Evolutionary conservation across 768 basidiomycete genomes (phyloP).

Genomic region (Agrocybe praecox): DNA sequence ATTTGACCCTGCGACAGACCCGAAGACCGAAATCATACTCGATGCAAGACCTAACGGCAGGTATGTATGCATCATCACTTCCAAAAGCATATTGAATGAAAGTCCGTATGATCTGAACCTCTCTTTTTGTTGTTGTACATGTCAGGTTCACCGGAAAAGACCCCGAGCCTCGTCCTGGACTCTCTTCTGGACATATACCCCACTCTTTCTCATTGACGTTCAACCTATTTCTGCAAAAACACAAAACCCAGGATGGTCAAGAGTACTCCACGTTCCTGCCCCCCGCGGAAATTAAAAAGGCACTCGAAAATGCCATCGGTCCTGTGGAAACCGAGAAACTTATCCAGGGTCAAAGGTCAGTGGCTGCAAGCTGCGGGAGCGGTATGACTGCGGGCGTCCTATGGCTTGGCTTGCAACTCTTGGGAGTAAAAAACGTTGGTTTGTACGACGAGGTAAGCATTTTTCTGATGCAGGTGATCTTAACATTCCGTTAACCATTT

Average conservation of each 20-base stretch:
- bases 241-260: conserved; percentile 36
- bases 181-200: conserved; percentile 93
- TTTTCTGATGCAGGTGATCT: conserved; percentile 6
- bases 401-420: conserved; percentile 86
- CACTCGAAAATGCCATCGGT: conserved; percentile 68
- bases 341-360: conserved; percentile 56
- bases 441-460: conserved; percentile 90
- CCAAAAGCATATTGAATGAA: neutral
- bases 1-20: conserved; percentile 42
- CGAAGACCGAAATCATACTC: conserved; percentile 68
- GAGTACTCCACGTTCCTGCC: conserved; percentile 65
- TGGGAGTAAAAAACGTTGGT: conserved; percentile 63
- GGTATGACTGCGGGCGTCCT: conserved; percentile 98
- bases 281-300: conserved; percentile 56
- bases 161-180: conserved; percentile 86
- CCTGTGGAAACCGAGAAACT: conserved; percentile 54
- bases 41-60: conserved; percentile 88
- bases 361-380: conserved; percentile 87
- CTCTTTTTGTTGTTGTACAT: neutral
- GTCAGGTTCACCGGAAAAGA: conserved; percentile 79
- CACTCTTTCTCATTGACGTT: conserved; percentile 86
- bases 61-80: conserved; percentile 53
- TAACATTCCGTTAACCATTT: neutral
- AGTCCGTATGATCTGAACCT: neutral
- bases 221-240: conserved; percentile 61